Conservation (phyloP, 202 grass and related monocot species). For the Bolboschoenoplectus hybrid region DNA sequence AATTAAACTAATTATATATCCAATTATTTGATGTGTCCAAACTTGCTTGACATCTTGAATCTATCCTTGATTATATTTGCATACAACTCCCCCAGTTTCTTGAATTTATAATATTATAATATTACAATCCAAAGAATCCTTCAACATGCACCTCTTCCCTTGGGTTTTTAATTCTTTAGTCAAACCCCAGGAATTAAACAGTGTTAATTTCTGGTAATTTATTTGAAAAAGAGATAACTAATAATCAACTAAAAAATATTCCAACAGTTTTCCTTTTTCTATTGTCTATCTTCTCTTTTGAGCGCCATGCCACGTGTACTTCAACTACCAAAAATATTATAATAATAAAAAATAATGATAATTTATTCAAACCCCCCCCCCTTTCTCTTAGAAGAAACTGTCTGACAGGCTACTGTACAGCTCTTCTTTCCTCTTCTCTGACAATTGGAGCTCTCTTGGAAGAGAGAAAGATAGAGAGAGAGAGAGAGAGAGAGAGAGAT, state of each 20-base stretch:
- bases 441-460: conserved; percentile 7
- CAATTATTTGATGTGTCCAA: too few species aligned
- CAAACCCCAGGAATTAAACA: background rate
- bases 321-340: background rate
- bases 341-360: conserved; percentile 1
- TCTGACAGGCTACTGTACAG: conserved; percentile 16
- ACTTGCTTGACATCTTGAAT: too few species aligned
- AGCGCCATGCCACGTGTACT: background rate
- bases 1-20: too few species aligned
- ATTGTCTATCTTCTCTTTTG: background rate
- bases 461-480: too few species aligned
- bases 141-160: background rate
- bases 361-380: background rate
- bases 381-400: background rate
- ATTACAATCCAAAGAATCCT: background rate
- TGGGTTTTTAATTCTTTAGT: background rate
- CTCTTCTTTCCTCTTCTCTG: conserved; percentile 11
- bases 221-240: background rate
- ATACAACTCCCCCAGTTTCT: background rate
- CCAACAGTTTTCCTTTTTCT: conserved; percentile 17
- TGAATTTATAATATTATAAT: background rate
- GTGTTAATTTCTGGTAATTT: background rate
- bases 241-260: background rate
- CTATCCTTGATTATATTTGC: background rate
- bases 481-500: conserved; percentile 8